Evolutionary conservation across 495 filamentous ascomycete species (phyloP).

Genomic region (Immersiella caudata): DNA sequence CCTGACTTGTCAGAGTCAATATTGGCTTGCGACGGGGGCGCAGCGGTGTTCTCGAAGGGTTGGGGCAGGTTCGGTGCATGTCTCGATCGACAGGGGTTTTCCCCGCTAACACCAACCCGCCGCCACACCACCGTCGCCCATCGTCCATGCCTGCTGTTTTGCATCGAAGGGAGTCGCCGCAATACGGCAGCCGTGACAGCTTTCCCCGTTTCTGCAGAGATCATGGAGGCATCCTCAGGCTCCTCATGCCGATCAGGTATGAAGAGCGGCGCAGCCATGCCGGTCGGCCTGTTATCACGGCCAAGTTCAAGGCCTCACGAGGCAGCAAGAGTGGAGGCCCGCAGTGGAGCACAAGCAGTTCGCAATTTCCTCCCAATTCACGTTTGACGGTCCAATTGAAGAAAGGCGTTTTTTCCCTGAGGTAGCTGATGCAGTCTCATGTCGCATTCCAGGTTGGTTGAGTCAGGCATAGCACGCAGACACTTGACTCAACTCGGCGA

Average conservation of each 20-base stretch:
- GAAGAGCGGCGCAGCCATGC: neutral
- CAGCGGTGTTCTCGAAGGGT: neutral
- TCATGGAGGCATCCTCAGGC: neutral
- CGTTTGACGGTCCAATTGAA: neutral
- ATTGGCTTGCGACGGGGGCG: neutral
- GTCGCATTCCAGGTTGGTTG: neutral
- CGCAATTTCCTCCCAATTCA: neutral
- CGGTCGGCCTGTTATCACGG: neutral
- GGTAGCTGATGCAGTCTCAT: neutral
- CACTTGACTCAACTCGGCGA: neutral
- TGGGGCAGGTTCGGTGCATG: neutral
- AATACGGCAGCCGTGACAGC: neutral
- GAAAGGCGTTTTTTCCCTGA: neutral
- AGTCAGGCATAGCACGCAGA: neutral
- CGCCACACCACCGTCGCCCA: neutral
- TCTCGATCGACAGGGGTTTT: neutral
- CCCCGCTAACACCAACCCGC: neutral
- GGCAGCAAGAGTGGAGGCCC: neutral
- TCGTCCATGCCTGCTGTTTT: neutral
- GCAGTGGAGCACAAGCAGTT: neutral
- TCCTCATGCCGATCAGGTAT: neutral
- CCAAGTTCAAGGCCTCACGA: conserved; percentile 1
- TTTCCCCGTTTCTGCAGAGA: neutral
- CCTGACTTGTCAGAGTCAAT: neutral
- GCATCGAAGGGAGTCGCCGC: neutral